Evolutionary conservation across 2,329 filamentous ascomycete genomes (phyloP), one percentile per base, ranked within the genome.

Genomic region (Cytospora leucostoma): DNA sequence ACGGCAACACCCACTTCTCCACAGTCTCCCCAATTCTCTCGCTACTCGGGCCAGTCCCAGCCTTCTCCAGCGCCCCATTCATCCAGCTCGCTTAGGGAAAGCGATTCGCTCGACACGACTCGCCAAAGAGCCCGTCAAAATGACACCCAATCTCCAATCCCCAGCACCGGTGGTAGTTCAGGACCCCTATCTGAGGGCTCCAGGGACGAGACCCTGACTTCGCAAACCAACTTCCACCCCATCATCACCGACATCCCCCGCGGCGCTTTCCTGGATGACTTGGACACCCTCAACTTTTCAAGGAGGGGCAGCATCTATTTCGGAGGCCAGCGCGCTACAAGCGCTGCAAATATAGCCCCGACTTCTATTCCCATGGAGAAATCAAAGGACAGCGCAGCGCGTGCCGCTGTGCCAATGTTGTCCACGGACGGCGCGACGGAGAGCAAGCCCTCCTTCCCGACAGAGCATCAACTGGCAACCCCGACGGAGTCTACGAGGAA

Each of bases 261-360:
- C 61, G 82, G 83, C 62, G 78, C 74, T 69, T 76, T 88, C 61
- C 75, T 87, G 67, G 84, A 85, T 66, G 82, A 86, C 76, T 73
- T 88, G 70, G 79, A 76, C 67, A 77, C 79, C 62, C 74, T 88
- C 67, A 80, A 80, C 67, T 88, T 88, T 71, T 87, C 85, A 63
- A 86, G 86, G 66, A 80, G 86, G 68, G 86, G 86, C 67, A 88
- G 85, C 74, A 77, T 88, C 69, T 84, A 88, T 80, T 80, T 87
- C 71, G 80, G 82, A 66, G 80, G 79, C 59, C 81, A 81, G 71
- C 77, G 70, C 63, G 69, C 69, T 12, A 55, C 67, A 15, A 57
- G 59, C 64, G 34, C 57, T 21, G 32, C 61, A 21, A 64, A 35
- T 38, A 47, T 53, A 35, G 33, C 34, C 27, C 54, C 33, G 51